Evolutionary conservation across 164 flowering plant genomes (phyloP), one percentile per base, ranked within the genome.

Genomic region (Taxillus chinensis): DNA sequence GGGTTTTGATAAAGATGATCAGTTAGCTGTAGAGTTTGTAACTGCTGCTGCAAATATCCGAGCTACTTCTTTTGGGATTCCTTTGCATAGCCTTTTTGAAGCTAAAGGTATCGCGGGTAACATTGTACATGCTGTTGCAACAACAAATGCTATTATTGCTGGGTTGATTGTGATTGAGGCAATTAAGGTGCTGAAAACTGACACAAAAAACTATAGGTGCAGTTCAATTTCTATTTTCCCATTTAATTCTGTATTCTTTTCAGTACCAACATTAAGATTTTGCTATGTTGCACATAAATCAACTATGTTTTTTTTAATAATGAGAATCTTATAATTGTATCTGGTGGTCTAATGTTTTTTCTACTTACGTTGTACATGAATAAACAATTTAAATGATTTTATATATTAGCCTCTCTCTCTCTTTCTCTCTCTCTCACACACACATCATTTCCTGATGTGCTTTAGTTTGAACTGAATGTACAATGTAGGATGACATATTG

Each of bases 51-150:
- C 99, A 52, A 91, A 91, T 75, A 89, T 95, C 50, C 79, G 99
- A 59, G 99, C 99, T 59, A 62, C 83, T 73, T 95, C 99, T 45
- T 95, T 91, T 79, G 93, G 89, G 42, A 95, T 91, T 70, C 87
- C 97, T 2, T 60, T 86, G 74, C 93, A 89, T 67, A 89, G 96
- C 70, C 92, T 95, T 57, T 95, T 95, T 82, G 97, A 91, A 79
- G 90, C 99, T 64, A 95, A 95, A 81, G 99, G 99, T 41, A 86
- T 95, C 72, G 97, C 99, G 64, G 99, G 99, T 27, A 95, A 89
- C 66, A 95, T 95, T 69, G 92, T 93, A 46, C 98, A 93, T 77
- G 98, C 97, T 67, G 92, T 93, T 79, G 98, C 98, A 41, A 90
- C 98, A 63, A 93, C 98, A 58, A 93, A 93, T 87, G 98, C 98